A percentile compares a stretch with the other conserved stretches of the same genome.
Evolutionary conservation across 2,329 filamentous ascomycete genomes (phyloP).

Genomic region (Colletotrichum chlorophyti): DNA sequence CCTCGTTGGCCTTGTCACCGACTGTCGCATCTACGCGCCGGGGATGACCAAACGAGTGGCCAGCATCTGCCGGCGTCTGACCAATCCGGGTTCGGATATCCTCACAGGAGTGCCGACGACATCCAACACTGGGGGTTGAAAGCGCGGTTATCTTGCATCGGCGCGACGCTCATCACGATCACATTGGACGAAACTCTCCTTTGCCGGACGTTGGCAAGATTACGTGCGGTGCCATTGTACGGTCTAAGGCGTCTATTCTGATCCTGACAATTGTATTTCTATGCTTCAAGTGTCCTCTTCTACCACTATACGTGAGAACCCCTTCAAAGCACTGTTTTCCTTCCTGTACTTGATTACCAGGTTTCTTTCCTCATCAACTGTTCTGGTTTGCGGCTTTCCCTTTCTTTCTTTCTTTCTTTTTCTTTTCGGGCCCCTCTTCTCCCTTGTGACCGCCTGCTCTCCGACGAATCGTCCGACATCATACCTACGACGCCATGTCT

Average conservation of each 20-base stretch:
- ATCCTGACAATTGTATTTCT: constrained; percentile 13
- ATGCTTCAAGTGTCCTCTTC: not conserved
- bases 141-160: constrained; percentile 30
- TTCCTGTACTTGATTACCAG: not conserved
- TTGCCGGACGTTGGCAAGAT: constrained; percentile 4
- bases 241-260: constrained; percentile 6
- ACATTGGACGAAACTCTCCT: constrained; percentile 3
- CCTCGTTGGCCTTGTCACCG: constrained; percentile 12
- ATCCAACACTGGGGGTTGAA: constrained; percentile 11
- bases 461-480: constrained; percentile 32
- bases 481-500: constrained; percentile 33
- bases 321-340: not conserved
- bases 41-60: constrained; percentile 18
- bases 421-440: not conserved
- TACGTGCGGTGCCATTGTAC: constrained; percentile 1
- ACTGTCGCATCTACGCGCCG: constrained; percentile 19
- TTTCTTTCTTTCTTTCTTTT: not conserved
- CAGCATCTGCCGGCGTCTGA: constrained; percentile 17
- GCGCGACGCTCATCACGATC: constrained; percentile 27
- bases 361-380: not conserved
- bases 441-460: not conserved
- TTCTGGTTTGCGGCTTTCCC: no score
- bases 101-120: not conserved
- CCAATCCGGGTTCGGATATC: constrained; percentile 15
- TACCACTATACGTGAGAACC: no score